Evolutionary conservation across 306 rosid species (phyloP), one percentile per base, ranked within the genome.

Genomic region (Betula pendula): DNA sequence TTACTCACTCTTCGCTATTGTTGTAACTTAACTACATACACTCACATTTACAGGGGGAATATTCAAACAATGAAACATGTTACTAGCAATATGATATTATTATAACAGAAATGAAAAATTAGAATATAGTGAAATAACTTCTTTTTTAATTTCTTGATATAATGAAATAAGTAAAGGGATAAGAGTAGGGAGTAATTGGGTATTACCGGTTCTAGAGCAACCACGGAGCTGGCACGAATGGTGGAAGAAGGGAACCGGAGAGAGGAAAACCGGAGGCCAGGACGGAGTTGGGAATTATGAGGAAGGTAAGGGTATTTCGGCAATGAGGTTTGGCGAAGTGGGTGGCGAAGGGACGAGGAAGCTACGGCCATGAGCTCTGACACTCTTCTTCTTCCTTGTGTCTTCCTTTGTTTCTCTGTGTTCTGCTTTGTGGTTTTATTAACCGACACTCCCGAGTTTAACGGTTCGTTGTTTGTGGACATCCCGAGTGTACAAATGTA

Each of bases 141-240:
- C 7, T 29, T 29, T 29, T 29, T 29, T n/a, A n/a, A n/a, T n/a
- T n/a, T 29, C 2, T 29, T 29, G 11, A 45, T 45, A 45, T 13
- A 45, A 45, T 13, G 49, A 45, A 45, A 13, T 45, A 45, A 12
- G 3, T 2, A 2, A 24, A n/a, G 29, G 4, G 27, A 42, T 52
- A 47, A 8, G 10, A 47, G 33, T 15, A 14, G 8, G 68, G 72
- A 16, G 42, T 14, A 12, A 75, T 11, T 15, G 12, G 33, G 67
- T 40, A 12, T 65, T 81, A 90, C 97, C 87, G 85, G 77, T 2
- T 87, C 85, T 2, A 76, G 55, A 50, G 79, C 78, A 62, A 84
- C 47, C 4, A 85, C 35, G 2, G 93, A 75, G 83, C 77, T 88
- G 5, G 94, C 92, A 11, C 85, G 83, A 67, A 83, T 69, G 71